Evolutionary conservation across 345 rosid species (phyloP), one percentile per base, ranked within the genome.

Genomic region (Clarkia xantiana): DNA sequence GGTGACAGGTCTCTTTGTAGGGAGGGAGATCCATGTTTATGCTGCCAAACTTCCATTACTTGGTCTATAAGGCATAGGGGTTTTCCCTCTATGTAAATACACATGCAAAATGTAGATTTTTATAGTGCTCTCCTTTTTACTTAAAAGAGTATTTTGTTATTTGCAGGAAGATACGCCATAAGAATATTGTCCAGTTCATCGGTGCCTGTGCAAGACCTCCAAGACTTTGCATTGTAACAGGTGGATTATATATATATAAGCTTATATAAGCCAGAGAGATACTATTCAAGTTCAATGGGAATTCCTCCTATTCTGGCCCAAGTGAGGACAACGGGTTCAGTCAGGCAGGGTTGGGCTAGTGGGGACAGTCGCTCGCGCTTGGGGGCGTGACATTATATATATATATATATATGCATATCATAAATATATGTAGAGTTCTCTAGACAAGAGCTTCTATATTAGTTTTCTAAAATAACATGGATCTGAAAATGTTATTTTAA

Each of bases 171-270:
- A 63, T 81, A 47, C 71, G 62, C 51, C 90, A 78, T 68, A 76
- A 55, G 57, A 78, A 81, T 72, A 66, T 77, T 25, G 79, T 81
- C 38, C 70, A 65, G 57, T 81, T 77, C 63, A 63, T 81, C 14
- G 88, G 88, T 59, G 81, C 88, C 51, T 75, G 74, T 25, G 71
- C 76, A 5, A 74, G 62, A 57, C 75, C 79, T 58, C 80, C 82
- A 62, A 66, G 14, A 60, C 62, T 70, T 22, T 78, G 84, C 55
- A 70, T 81, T 36, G 70, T 81, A 55, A 78, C 82, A 43, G 90
- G 90, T 76, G 49, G 54, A 17, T 54, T 17, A n/a, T 15, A n/a
- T 45, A 3, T 25, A 13, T 47, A n/a, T n/a, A n/a, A n/a, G n/a
- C n/a, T n/a, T n/a, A n/a, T n/a, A n/a, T n/a, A n/a, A n/a, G n/a